Conservation (phyloP, 495 filamentous ascomycete species). For the Annulohypoxylon moriforme region DNA sequence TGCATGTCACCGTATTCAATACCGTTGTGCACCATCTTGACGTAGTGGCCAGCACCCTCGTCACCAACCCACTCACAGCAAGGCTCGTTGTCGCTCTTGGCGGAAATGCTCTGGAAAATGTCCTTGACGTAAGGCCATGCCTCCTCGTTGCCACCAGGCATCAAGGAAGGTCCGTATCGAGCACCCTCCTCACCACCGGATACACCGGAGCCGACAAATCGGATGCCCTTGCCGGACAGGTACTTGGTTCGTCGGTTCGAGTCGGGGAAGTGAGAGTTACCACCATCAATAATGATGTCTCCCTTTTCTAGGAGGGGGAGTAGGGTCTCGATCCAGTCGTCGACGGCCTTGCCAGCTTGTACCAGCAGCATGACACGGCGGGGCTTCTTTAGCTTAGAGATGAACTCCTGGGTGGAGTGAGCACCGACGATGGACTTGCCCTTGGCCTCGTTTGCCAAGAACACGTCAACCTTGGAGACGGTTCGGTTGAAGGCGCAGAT, state of each 20-base stretch:
- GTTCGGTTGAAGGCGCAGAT: constrained; percentile 98
- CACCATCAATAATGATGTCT: constrained; percentile 99
- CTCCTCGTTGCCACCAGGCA: constrained; percentile 98
- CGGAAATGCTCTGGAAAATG: constrained; percentile 96
- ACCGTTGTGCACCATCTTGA: constrained; percentile 99
- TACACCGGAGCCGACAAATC: constrained; percentile 96
- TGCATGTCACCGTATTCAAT: constrained; percentile 99
- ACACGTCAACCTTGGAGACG: constrained; percentile 94
- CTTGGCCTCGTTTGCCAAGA: constrained; percentile 94
- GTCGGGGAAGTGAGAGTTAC: constrained; percentile 99
- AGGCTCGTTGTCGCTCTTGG: constrained; percentile 94
- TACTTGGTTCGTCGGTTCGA: constrained; percentile 95
- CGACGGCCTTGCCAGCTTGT: constrained; percentile 96
- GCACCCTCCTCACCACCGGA: constrained; percentile 99
- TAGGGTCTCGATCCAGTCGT: constrained; percentile 97
- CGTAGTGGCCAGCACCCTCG: constrained; percentile 98
- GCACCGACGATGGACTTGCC: constrained; percentile 94
- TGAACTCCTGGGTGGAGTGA: constrained; percentile 92
- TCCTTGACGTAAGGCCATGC: constrained; percentile 99
- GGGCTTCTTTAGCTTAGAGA: constrained; percentile 94
- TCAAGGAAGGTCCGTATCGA: constrained; percentile 94
- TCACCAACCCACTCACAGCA: constrained; percentile 99
- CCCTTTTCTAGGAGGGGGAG: constrained; percentile 89
- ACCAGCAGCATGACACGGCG: constrained; percentile 97
- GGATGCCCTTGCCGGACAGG: constrained; percentile 85